Evolutionary conservation across 306 rosid genomes (phyloP).

Genomic region (Cucumis hystrix): DNA sequence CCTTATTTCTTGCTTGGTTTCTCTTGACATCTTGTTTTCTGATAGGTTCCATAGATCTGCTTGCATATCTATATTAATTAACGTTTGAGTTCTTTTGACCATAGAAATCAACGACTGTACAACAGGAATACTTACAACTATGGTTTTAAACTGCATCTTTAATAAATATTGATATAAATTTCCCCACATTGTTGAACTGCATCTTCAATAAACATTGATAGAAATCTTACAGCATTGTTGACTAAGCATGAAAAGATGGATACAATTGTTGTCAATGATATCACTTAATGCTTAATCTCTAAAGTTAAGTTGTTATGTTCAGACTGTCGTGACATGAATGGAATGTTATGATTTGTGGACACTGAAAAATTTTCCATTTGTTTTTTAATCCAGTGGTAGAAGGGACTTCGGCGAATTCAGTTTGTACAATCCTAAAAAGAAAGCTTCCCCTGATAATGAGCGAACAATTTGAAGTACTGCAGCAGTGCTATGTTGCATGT

Average conservation of each 20-base stretch:
- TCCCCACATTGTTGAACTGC: neutral
- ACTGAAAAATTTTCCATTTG: neutral
- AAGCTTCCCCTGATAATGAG: conserved; percentile 7
- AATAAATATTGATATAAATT: neutral
- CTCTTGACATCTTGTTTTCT: neutral
- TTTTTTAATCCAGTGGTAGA: conserved; percentile 58
- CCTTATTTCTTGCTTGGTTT: neutral
- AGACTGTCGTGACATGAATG: neutral
- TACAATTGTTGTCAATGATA: neutral
- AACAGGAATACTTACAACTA: neutral
- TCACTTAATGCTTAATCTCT: neutral
- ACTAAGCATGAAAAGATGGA: neutral
- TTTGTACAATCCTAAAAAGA: conserved; percentile 51
- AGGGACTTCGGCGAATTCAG: conserved; percentile 86
- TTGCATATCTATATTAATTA: neutral
- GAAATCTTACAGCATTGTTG: neutral
- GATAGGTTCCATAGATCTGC: neutral
- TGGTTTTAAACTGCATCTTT: neutral
- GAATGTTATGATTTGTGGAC: neutral
- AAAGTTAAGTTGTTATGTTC: neutral
- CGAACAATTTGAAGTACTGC: neutral
- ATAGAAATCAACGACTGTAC: neutral
- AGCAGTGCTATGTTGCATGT: neutral
- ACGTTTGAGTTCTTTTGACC: neutral
- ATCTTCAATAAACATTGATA: neutral